A percentile compares a stretch with the other conserved stretches of the same genome.
Conservation (phyloP, 2,329 filamentous ascomycete species). For the Pyrenophora seminiperda region DNA sequence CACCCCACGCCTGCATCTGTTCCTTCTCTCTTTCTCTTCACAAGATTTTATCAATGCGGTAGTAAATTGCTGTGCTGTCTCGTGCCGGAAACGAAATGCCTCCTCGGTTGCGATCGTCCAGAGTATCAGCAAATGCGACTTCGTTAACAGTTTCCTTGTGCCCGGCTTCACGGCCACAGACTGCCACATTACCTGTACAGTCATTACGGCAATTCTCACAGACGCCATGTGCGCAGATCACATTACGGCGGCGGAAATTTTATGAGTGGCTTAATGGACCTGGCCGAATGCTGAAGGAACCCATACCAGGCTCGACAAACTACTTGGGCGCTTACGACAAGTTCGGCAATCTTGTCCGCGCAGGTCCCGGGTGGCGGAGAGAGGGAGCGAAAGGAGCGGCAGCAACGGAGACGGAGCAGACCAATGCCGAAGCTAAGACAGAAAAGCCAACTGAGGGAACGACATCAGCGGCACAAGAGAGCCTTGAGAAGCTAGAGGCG, state of each 20-base stretch:
- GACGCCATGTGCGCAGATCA: conserved; percentile 48
- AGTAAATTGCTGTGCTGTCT: conserved; percentile 16
- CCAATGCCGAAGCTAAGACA: conserved; percentile 14
- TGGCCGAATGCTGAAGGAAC: conserved; percentile 55
- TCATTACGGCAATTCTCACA: conserved; percentile 45
- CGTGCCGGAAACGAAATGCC: conserved; percentile 33
- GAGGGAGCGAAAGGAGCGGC: conserved; percentile 23
- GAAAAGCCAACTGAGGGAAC: conserved; percentile 32
- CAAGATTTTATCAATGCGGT: conserved; percentile 33
- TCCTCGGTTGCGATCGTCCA: conserved; percentile 42
- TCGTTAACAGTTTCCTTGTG: conserved; percentile 22
- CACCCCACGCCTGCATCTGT: conserved; percentile 14
- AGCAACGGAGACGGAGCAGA: conserved; percentile 9
- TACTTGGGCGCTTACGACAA: conserved; percentile 61
- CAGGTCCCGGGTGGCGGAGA: conserved; percentile 29
- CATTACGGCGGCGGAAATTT: conserved; percentile 60
- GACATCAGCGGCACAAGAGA: conserved; percentile 36
- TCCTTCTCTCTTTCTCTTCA: conserved; percentile 9
- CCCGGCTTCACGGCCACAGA: conserved; percentile 30
- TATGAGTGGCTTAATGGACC: conserved; percentile 64
- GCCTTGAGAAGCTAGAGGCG: conserved; percentile 35
- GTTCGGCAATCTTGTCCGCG: conserved; percentile 55
- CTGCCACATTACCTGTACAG: conserved; percentile 28
- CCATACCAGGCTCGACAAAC: conserved; percentile 58
- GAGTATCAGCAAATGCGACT: conserved; percentile 29